Evolutionary conservation across 2,329 filamentous ascomycete species (phyloP).

Genomic region (Pseudocercospora crystallina): DNA sequence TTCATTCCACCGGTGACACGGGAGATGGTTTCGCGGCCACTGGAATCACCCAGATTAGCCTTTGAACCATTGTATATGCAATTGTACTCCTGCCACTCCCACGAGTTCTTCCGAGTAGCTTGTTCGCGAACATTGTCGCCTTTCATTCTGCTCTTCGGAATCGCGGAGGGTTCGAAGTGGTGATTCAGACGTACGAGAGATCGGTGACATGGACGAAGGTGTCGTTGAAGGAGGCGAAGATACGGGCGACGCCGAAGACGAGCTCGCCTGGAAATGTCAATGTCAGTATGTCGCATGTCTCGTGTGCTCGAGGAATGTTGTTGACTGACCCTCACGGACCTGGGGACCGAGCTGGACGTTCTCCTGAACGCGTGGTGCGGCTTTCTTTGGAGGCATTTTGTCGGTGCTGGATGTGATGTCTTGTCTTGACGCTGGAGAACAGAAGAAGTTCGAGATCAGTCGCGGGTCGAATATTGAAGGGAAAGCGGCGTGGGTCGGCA

Average conservation of each 20-base stretch:
- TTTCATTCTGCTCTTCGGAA: constrained; percentile 9
- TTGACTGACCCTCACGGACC: constrained; percentile 80
- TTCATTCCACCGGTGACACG: constrained; percentile 99
- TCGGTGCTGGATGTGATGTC: constrained; percentile 28
- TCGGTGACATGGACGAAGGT: constrained; percentile 93
- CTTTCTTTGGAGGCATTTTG: constrained; percentile 93
- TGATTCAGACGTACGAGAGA: constrained; percentile 59
- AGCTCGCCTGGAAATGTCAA: constrained; percentile 69
- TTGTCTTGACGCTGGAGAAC: constrained; percentile 20
- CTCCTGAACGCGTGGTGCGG: constrained; percentile 78
- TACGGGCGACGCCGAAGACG: constrained; percentile 96
- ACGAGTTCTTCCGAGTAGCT: neutral
- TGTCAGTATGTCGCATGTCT: constrained; percentile 14
- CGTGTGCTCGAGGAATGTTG: constrained; percentile 14
- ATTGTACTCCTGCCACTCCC: constrained; percentile 11
- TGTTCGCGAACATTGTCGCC: neutral
- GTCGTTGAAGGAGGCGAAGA: constrained; percentile 78
- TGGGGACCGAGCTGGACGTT: constrained; percentile 98
- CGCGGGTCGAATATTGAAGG: constrained; percentile 5
- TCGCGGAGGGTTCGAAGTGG: constrained; percentile 3
- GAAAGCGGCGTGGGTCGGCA: constrained; percentile 6
- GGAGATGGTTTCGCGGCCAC: constrained; percentile 99
- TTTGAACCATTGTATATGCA: constrained; percentile 40
- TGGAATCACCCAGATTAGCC: constrained; percentile 73
- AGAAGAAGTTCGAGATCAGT: constrained; percentile 11